Conservation (phyloP, 2,329 filamentous ascomycete genomes). For the Furcasterigmium furcatum region DNA sequence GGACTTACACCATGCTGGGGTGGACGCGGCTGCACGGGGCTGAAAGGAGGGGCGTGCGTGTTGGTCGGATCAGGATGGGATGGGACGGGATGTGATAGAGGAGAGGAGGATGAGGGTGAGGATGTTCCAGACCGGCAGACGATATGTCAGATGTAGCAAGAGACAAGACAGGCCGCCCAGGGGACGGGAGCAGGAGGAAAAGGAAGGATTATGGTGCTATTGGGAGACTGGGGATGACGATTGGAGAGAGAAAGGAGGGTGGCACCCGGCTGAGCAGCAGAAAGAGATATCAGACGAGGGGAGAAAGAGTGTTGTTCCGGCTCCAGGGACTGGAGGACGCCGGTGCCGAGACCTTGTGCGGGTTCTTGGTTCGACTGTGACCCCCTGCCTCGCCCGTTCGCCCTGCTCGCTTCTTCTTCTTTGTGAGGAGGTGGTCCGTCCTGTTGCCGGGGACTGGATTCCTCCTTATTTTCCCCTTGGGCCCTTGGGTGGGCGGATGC, state of each 20-base stretch:
- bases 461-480: no score
- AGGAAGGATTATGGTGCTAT: background rate
- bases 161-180: slow-evolving; percentile 7
- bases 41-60: background rate
- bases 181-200: slow-evolving; percentile 6
- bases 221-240: background rate
- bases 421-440: slow-evolving; percentile 5
- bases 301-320: no score
- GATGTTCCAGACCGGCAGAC: background rate
- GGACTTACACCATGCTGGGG: slow-evolving; percentile 12
- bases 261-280: background rate
- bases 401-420: background rate
- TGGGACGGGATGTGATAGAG: no score
- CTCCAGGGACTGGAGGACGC: no score
- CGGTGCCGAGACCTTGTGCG: background rate
- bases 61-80: slow-evolving; percentile 6
- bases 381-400: slow-evolving; percentile 4
- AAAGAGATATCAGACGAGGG: background rate
- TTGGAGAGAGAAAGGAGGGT: background rate
- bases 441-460: no score
- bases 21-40: slow-evolving; percentile 8
- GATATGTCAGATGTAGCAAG: no score
- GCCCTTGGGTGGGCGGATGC: background rate
- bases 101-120: background rate
- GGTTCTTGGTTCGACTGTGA: slow-evolving; percentile 6